Base-by-base conservation (phyloP, 2,329 filamentous ascomycete genomes). In the Epichloe glyceriae region DNA sequence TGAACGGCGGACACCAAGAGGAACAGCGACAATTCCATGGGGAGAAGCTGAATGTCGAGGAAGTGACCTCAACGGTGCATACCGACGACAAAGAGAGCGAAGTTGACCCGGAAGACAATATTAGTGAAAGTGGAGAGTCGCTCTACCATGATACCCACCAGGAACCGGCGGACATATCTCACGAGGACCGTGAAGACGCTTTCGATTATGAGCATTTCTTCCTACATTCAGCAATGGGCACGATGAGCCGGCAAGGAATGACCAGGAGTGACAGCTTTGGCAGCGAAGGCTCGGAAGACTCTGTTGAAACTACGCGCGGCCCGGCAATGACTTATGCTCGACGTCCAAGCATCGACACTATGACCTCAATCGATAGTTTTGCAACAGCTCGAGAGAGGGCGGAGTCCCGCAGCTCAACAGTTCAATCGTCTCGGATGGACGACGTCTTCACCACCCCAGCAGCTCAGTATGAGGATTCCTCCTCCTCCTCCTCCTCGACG, bases 131-230 rank as follows among this genome's bases (percentile, higher is more conserved):
- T 55, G 73, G 79, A 58, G 75, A 81, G 49, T 78, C 78, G 12
- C 70, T 82, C 6, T 83, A 85, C 59, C 79, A 83, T 58, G 81
- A 83, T 57, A 71, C 75, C 0, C 64, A 74, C 46, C 73, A 79
- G 50, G 74, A 79, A 48, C 75, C 77, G 8, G 43, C n/a, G 5
- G 46, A 53, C 17, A 69, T 85, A 5, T 88, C 88, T 0, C 91
- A 97, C 61, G 91, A 97, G 68, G 89, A 96, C 64, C 85, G 91
- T 19, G 83, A 90, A 57, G 91, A 97, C 65, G 90, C 90, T 1
- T 97, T 97, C 61, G 91, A 97, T 64, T 97, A 97, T 55, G 87
- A 95, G 65, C 84, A 95, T 63, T 96, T 96, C 69, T 95, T 95
- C 65, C 74, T 96, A 14, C 89, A 96, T 65, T 95, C 88, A 57